Evolutionary conservation across 331 rosid species (phyloP).

Genomic region (Saraca asoca): DNA sequence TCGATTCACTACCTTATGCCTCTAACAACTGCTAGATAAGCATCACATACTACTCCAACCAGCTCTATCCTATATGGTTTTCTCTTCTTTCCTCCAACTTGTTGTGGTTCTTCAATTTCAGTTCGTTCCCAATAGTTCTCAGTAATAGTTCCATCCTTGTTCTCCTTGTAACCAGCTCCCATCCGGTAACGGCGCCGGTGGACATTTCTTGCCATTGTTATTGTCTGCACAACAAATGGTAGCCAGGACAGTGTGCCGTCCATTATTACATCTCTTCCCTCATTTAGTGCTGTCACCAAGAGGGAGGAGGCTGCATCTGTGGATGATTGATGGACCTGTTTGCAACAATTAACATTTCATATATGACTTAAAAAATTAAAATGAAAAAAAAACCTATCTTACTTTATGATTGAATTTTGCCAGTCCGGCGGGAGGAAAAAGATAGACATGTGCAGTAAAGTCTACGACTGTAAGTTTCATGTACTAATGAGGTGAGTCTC

Average conservation of each 20-base stretch:
- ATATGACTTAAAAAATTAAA: not conserved
- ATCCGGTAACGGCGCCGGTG: slow-evolving; percentile 91
- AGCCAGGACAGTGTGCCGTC: slow-evolving; percentile 96
- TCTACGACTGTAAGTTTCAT: too few relatives aligned
- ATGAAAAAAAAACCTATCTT: too few relatives aligned
- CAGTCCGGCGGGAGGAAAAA: too few relatives aligned
- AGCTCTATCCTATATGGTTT: slow-evolving; percentile 93
- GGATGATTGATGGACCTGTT: slow-evolving; percentile 96
- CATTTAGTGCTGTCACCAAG: slow-evolving; percentile 85
- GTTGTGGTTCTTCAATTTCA: slow-evolving; percentile 71
- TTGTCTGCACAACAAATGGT: slow-evolving; percentile 91
- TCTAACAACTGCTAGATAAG: slow-evolving; percentile 82
- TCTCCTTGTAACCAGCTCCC: slow-evolving; percentile 74
- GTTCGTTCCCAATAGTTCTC: slow-evolving; percentile 82
- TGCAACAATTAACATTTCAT: slow-evolving; percentile 26
- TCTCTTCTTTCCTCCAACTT: slow-evolving; percentile 69
- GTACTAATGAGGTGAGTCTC: too few relatives aligned
- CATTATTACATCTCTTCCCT: slow-evolving; percentile 92
- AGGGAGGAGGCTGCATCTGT: slow-evolving; percentile 97
- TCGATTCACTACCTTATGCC: slow-evolving; percentile 69
- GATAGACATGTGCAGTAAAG: too few relatives aligned
- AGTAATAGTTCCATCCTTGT: slow-evolving; percentile 54
- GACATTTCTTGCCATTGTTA: slow-evolving; percentile 92
- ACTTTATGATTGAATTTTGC: too few relatives aligned
- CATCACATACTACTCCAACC: slow-evolving; percentile 93